These are phyloP conservation scores for Fusarium fujikuroi DNA, from an alignment of 2,329 filamentous ascomycete species.

Conservation along the genomic window DNA sequence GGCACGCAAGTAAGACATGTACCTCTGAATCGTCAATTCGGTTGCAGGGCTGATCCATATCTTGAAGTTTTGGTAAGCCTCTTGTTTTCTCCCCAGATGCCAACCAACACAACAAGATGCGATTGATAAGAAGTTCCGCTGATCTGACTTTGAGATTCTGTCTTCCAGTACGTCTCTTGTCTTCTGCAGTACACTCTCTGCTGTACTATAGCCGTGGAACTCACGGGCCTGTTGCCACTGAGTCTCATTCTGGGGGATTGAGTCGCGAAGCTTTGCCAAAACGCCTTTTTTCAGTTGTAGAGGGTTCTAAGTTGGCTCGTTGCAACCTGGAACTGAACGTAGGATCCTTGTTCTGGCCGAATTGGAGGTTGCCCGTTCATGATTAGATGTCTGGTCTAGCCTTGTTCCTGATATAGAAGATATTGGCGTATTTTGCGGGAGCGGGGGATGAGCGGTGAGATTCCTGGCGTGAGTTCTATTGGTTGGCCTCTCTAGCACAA, in stretches of 20 bases:
- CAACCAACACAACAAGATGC: neutral
- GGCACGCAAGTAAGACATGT: neutral
- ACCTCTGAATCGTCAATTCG: neutral
- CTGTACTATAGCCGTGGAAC: neutral
- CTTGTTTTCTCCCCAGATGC: neutral
- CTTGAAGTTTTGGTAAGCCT: neutral
- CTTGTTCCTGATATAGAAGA: accelerated
- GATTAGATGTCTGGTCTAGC: accelerated
- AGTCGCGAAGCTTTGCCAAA: neutral
- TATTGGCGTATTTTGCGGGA: accelerated
- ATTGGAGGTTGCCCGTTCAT: accelerated
- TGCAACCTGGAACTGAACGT: neutral
- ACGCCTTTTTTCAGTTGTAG: accelerated
- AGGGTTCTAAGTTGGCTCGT: accelerated
- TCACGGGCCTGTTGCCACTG: neutral
- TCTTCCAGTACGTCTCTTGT: neutral
- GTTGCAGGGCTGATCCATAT: neutral
- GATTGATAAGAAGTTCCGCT: neutral
- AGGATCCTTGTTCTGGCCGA: neutral
- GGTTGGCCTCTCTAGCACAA: accelerated
- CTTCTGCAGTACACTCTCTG: neutral
- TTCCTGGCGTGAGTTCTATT: neutral
- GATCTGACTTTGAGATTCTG: neutral
- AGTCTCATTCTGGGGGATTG: neutral
- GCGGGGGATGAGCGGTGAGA: neutral